These are phyloP conservation scores for Bipolaris oryzae DNA, from an alignment of 2,329 filamentous ascomycete genomes.

Conservation along the genomic window DNA sequence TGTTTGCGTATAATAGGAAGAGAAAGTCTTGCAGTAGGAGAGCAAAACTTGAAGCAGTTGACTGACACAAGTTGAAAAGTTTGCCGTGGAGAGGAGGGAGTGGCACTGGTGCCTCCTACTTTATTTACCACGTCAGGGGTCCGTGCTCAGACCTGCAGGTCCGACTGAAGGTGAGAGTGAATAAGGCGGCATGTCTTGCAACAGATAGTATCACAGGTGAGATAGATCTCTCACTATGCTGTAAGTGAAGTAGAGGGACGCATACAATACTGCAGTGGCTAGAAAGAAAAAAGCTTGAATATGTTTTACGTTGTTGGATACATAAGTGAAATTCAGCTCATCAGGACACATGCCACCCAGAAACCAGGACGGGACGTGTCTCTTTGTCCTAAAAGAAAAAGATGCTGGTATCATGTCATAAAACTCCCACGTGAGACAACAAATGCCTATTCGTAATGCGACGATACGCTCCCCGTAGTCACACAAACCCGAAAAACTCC, in stretches of 20 bases:
- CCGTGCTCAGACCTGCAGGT: constrained; percentile 3
- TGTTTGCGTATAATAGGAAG: neutral
- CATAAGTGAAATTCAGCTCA: constrained; percentile 10
- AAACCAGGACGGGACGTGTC: neutral
- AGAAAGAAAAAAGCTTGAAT: neutral
- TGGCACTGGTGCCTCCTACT: constrained; percentile 1
- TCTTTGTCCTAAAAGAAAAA: neutral
- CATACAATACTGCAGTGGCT: neutral
- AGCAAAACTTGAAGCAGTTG: neutral
- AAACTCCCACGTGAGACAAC: constrained; percentile 6
- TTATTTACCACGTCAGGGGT: neutral
- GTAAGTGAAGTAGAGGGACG: neutral
- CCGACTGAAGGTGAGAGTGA: constrained; percentile 14
- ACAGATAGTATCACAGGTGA: neutral
- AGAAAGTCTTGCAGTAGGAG: neutral
- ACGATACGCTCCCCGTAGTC: constrained; percentile 10
- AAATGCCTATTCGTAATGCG: constrained; percentile 6
- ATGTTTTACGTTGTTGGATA: constrained; percentile 4
- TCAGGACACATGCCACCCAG: constrained; percentile 4
- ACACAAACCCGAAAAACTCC: constrained; percentile 11
- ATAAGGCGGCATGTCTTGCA: neutral
- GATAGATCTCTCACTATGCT: neutral
- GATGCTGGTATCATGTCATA: constrained; percentile 30
- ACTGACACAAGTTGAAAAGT: neutral
- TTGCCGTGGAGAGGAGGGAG: neutral